Conservation (phyloP, 2,329 filamentous ascomycete genomes). For the Westerdykella sp. region DNA sequence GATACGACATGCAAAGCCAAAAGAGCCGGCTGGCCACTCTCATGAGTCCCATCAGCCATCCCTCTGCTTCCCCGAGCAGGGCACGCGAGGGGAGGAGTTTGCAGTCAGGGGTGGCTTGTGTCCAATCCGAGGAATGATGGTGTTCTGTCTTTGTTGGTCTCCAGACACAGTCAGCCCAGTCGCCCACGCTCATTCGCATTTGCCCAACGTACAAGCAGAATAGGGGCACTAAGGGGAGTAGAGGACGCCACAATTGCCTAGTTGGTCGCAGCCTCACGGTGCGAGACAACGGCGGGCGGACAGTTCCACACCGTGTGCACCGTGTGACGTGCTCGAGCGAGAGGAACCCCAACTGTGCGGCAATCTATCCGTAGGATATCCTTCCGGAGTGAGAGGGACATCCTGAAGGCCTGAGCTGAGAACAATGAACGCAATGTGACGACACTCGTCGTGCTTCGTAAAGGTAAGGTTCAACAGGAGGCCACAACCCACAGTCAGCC, state of each 20-base stretch:
- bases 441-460: background rate
- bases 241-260: too few relatives aligned
- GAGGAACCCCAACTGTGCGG: too few relatives aligned
- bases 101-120: background rate
- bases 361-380: too few relatives aligned
- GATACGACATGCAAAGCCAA: background rate
- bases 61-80: slow-evolving; percentile 1
- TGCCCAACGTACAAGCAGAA: background rate
- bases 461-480: slow-evolving; percentile 1
- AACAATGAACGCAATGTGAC: slow-evolving; percentile 11
- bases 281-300: too few relatives aligned
- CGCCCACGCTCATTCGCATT: background rate
- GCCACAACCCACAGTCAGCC: background rate
- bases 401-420: slow-evolving; percentile 5
- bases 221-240: too few relatives aligned
- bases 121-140: slow-evolving; percentile 5
- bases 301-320: too few relatives aligned
- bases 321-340: too few relatives aligned
- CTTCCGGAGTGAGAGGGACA: too few relatives aligned
- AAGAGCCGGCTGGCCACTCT: too few relatives aligned
- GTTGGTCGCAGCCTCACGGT: too few relatives aligned
- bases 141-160: background rate
- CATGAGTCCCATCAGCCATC: too few relatives aligned
- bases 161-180: slow-evolving; percentile 22
- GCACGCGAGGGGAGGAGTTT: slow-evolving; percentile 6